These are phyloP conservation scores for Russula compacta DNA, from an alignment of 768 basidiomycete genomes.

Conservation along the genomic window DNA sequence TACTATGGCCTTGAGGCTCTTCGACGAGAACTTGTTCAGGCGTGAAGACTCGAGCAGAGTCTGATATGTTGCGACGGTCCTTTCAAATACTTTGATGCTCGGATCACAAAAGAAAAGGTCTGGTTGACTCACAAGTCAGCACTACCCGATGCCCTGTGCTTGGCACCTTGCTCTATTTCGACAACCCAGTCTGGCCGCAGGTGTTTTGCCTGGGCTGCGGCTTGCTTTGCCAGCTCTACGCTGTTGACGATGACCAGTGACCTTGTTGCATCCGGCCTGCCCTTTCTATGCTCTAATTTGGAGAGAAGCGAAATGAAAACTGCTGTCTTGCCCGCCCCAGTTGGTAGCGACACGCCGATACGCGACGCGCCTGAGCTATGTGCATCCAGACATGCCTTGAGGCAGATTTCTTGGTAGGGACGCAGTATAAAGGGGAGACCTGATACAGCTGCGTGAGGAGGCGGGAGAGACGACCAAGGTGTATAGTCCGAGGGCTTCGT, in stretches of 20 bases:
- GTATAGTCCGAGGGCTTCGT: neutral
- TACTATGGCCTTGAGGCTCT: constrained; percentile 61
- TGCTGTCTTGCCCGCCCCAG: constrained; percentile 83
- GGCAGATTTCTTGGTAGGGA: constrained; percentile 83
- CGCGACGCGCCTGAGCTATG: constrained; percentile 57
- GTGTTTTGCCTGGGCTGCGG: constrained; percentile 58
- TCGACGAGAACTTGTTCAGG: constrained; percentile 67
- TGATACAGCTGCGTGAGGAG: neutral
- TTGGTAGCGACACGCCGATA: constrained; percentile 78
- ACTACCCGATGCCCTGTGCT: constrained; percentile 61
- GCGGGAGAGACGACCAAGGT: neutral
- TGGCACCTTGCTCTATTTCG: constrained; percentile 85
- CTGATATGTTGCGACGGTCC: constrained; percentile 86
- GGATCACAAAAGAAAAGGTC: neutral
- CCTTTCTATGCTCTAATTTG: constrained; percentile 37
- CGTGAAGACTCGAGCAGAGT: constrained; percentile 59
- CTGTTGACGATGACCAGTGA: constrained; percentile 84
- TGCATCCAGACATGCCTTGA: constrained; percentile 68
- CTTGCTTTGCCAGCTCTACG: constrained; percentile 82
- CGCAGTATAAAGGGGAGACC: constrained; percentile 39
- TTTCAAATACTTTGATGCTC: constrained; percentile 25
- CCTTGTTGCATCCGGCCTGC: constrained; percentile 37
- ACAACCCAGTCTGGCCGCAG: constrained; percentile 68
- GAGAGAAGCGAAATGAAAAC: constrained; percentile 81
- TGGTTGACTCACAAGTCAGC: constrained; percentile 69